Base-by-base conservation (phyloP, 148 eudicot species). In the Rhododendron griersonianum region DNA sequence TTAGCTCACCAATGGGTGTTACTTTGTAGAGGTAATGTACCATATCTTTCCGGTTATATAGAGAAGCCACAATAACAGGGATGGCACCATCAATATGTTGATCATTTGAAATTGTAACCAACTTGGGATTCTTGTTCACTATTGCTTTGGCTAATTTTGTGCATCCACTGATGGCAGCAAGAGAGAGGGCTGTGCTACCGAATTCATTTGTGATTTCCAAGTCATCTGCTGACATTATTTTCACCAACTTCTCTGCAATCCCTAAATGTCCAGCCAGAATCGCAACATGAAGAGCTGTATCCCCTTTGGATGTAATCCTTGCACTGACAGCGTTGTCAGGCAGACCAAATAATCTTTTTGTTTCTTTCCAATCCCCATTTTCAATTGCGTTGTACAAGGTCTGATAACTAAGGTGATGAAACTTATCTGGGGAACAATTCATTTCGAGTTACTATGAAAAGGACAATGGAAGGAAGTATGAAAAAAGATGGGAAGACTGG, bases 111-210 rank as follows among this genome's bases (percentile, higher is more conserved):
- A 75, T 78, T 39, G 50, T 78, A 37, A 37, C 45, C 28, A 44
- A 78, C 28, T 21, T 16, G 33, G 48, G 51, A 23, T 67, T 67
- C 74, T 67, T 67, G 74, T 25, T n/a, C 74, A 67, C 74, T 3
- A 67, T 67, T 11, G 74, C 74, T 45, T 78, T 44, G 25, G 51
- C 81, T 44, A 78, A 19, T 78, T 41, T 78, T 44, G 30, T 37
- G 51, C 6, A 9, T 23, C 81, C 81, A 39, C 51, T 78, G 48
- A 44, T 78, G 81, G 81, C 51, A 37, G 81, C 81, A 78, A 78
- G 81, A 44, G 81, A 78, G 25, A 78, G 81, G 50, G 81, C 15
- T 44, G 81, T 78, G 53, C 81, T 37, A 14, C 81, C 81, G 30
- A 18, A 78, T 78, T 18, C 25, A 44, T 39, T 41, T 78, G 48